These are phyloP conservation scores for Fraxinus pennsylvanica DNA, from an alignment of 257 asterid genomes.

Conservation along the genomic window DNA sequence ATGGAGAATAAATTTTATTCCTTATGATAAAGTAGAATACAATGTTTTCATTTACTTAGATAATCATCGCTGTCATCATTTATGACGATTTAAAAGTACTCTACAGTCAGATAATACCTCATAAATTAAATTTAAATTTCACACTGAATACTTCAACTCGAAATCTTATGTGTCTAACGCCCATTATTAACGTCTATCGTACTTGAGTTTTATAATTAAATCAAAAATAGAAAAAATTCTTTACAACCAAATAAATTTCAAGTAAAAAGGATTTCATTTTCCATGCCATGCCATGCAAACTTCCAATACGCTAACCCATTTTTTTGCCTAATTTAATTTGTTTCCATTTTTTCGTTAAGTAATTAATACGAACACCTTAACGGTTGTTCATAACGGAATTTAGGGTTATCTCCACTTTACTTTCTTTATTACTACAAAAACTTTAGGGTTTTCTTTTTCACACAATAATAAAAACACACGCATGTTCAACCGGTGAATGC, in stretches of 20 bases:
- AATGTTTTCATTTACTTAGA: not conserved
- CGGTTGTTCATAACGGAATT: not conserved
- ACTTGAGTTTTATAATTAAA: not conserved
- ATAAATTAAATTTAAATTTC: not conserved
- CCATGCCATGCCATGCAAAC: not conserved
- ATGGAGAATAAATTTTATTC: not conserved
- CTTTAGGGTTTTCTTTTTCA: conserved; percentile 46
- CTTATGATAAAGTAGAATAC: not conserved
- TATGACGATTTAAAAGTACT: not conserved
- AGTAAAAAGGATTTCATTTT: not conserved
- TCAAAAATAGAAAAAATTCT: not conserved
- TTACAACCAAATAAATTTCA: not conserved
- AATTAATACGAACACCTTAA: not conserved
- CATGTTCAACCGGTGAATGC: fast-evolving
- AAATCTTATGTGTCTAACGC: not conserved
- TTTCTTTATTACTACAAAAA: conserved; percentile 39
- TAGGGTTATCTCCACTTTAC: conserved; percentile 45
- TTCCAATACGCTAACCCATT: not conserved
- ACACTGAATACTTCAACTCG: not conserved
- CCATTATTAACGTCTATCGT: not conserved
- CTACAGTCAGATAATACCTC: no score
- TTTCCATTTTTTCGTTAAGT: not conserved
- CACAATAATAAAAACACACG: conserved; percentile 22
- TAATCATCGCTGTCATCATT: not conserved
- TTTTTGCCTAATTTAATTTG: not conserved